Conservation (phyloP, 139 green algal species). For the Auxenochlorella protothecoides region DNA sequence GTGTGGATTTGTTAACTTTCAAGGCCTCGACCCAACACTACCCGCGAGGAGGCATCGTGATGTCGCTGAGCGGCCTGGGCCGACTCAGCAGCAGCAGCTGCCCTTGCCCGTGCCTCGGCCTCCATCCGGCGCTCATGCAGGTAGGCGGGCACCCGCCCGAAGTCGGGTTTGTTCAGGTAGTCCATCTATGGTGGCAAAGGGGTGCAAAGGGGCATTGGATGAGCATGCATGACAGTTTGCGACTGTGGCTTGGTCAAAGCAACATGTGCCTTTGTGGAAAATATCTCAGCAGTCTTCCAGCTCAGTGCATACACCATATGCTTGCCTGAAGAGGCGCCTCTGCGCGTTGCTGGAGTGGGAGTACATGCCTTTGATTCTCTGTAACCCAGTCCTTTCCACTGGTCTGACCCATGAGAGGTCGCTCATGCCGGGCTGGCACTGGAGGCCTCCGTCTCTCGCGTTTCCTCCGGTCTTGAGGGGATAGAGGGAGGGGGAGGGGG, state of each 20-base stretch:
- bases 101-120: neutral
- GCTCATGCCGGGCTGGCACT: slow-evolving; percentile 43
- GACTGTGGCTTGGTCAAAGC: neutral
- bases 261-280: neutral
- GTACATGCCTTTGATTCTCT: slow-evolving; percentile 18
- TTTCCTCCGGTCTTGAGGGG: slow-evolving; percentile 22
- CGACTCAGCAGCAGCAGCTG: too few species aligned
- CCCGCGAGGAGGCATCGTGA: too few species aligned
- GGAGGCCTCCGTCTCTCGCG: slow-evolving; percentile 35
- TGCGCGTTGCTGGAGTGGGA: neutral
- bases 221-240: too few species aligned
- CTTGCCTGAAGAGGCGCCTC: slow-evolving; percentile 7
- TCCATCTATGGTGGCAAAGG: slow-evolving; percentile 1
- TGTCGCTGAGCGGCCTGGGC: too few species aligned
- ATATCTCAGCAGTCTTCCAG: neutral
- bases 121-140: slow-evolving; percentile 35
- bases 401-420: slow-evolving; percentile 48
- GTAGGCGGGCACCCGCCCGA: slow-evolving; percentile 71
- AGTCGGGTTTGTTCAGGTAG: slow-evolving; percentile 53
- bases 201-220: too few species aligned
- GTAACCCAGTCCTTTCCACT: slow-evolving; percentile 75
- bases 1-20: neutral
- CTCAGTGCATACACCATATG: neutral
- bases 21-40: neutral
- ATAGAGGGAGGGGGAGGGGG: slow-evolving; percentile 24